A percentile compares a stretch with the other conserved stretches of the same genome.
phyloP scores from a whole-genome alignment of 108 stramenopile species.

The Skeletonema grethae region DNA sequence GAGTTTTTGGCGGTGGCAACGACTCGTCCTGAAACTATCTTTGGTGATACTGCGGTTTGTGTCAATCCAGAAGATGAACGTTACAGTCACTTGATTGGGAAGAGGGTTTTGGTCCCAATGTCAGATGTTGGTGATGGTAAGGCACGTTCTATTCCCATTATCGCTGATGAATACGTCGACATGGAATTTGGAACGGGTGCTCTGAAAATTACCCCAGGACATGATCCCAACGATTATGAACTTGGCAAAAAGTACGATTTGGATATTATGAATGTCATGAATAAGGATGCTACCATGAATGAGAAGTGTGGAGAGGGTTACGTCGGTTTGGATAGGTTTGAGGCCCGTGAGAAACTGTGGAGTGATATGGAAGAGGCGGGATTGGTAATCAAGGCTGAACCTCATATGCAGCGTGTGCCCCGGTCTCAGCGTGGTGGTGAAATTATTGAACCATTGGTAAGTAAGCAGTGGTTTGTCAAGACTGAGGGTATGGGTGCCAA shows the following conservation, averaged over 20 bases:
- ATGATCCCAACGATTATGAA: conserved; percentile 97
- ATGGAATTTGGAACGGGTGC: conserved; percentile 97
- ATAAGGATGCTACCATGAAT: conserved; percentile 94
- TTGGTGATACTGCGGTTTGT: conserved; percentile 95
- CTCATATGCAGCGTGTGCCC: conserved; percentile 93
- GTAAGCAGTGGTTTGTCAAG: conserved; percentile 98
- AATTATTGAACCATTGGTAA: conserved; percentile 97
- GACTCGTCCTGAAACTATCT: conserved; percentile 94
- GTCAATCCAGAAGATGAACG: conserved; percentile 95
- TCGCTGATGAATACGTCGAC: conserved; percentile 97
- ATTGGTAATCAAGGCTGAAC: conserved; percentile 81
- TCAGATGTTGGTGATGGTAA: conserved; percentile 24
- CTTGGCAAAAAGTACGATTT: conserved; percentile 93
- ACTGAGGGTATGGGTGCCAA: conserved; percentile 90
- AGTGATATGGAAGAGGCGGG: conserved; percentile 85
- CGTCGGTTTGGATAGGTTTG: conserved; percentile 93
- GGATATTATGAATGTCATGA: conserved; percentile 94
- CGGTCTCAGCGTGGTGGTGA: conserved; percentile 98
- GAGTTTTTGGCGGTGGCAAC: conserved; percentile 93
- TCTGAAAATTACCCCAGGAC: conserved; percentile 96
- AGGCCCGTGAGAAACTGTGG: conserved; percentile 87
- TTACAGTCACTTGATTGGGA: conserved; percentile 92
- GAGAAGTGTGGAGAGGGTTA: conserved; percentile 76
- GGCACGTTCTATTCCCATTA: conserved; percentile 83
- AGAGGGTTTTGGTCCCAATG: conserved; percentile 87